phyloP scores from a whole-genome alignment of 2,329 filamentous ascomycete species.

The Cytospora piceicola region DNA sequence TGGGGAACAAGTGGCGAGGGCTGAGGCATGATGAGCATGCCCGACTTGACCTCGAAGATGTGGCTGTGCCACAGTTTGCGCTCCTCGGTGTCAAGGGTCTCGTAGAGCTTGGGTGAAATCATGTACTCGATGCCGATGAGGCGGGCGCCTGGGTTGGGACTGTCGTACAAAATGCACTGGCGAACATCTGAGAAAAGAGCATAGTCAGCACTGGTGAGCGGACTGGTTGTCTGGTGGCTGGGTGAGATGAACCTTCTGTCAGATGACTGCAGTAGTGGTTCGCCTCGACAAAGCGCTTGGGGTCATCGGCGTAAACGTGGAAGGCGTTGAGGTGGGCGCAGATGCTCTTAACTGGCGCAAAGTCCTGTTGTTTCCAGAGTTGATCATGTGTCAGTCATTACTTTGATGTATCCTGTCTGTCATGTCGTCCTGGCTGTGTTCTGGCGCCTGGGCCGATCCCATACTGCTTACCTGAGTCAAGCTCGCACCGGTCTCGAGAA shows the following conservation, averaged over 20 bases:
- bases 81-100: conserved; percentile 67
- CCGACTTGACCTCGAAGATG: conserved; percentile 74
- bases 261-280: conserved; percentile 87
- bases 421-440: neutral
- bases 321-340: conserved; percentile 89
- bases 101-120: conserved; percentile 72
- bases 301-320: conserved; percentile 78
- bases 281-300: conserved; percentile 70
- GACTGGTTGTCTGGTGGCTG: neutral
- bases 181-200: conserved; percentile 61
- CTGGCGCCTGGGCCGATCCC: neutral
- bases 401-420: neutral
- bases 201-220: neutral
- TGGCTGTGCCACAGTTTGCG: conserved; percentile 80
- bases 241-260: conserved; percentile 55
- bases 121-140: conserved; percentile 89
- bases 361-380: conserved; percentile 50
- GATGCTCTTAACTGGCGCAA: conserved; percentile 72
- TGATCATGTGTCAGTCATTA: neutral
- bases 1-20: conserved; percentile 55
- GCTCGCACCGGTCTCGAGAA: conserved; percentile 65
- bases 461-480: conserved; percentile 54
- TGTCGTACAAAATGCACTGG: conserved; percentile 86
- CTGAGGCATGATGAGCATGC: conserved; percentile 79
- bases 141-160: conserved; percentile 65